phyloP scores from a whole-genome alignment of 2,329 filamentous ascomycete species.

The Ceratocystiopsis brevicomis region DNA sequence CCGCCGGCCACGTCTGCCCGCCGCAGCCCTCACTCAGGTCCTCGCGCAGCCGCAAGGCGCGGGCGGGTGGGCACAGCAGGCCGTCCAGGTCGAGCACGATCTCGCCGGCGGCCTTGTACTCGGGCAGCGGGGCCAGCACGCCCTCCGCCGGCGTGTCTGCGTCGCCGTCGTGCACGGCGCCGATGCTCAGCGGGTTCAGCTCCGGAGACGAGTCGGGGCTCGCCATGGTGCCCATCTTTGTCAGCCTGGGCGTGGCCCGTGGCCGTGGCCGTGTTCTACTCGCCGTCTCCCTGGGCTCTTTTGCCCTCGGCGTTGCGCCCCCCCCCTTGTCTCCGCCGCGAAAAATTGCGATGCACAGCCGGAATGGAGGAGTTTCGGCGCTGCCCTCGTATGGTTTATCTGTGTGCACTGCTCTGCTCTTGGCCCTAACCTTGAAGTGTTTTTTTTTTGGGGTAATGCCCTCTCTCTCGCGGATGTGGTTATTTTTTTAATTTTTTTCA shows the following conservation, averaged over 20 bases:
- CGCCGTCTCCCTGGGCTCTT: no score
- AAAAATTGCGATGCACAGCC: no score
- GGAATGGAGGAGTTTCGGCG: no score
- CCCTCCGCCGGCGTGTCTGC: conserved; percentile 17
- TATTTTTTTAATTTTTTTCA: background rate
- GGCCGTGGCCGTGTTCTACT: background rate
- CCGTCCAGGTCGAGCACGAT: conserved; percentile 48
- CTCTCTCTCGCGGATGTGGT: background rate
- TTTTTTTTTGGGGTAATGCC: no score
- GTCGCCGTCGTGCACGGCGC: conserved; percentile 9
- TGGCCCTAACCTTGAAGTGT: no score
- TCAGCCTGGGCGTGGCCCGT: background rate
- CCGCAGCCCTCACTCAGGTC: conserved; percentile 79
- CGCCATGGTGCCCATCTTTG: background rate
- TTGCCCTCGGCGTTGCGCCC: no score
- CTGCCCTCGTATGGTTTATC: no score
- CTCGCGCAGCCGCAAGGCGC: conserved; percentile 60
- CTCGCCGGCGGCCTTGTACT: conserved; percentile 35
- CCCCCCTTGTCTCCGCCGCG: no score
- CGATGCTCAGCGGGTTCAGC: conserved; percentile 26
- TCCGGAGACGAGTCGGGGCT: conserved; percentile 25
- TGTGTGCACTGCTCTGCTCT: no score
- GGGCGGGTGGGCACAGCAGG: conserved; percentile 31
- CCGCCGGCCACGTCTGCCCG: conserved; percentile 86
- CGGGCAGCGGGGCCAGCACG: conserved; percentile 34